Conservation (phyloP, 257 asterid species). For the Osmanthus fragrans region DNA sequence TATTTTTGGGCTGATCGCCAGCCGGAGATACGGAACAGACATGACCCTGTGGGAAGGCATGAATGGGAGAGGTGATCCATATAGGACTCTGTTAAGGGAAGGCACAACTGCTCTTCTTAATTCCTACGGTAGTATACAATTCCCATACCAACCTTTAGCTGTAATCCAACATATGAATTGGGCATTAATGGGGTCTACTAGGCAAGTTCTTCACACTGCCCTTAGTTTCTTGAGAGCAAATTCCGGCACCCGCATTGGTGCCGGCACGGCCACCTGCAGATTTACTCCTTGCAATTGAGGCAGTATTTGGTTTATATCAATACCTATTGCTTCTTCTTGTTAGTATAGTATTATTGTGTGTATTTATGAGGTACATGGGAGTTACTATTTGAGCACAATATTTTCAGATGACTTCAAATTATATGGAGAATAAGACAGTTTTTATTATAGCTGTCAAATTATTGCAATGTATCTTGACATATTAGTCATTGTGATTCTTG, state of each 20-base stretch:
- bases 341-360: not conserved
- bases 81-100: conserved; percentile 78
- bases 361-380: not conserved
- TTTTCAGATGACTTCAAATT: not conserved
- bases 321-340: not conserved
- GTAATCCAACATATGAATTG: conserved; percentile 60
- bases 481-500: not conserved
- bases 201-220: conserved; percentile 64
- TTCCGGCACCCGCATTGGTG: conserved; percentile 44
- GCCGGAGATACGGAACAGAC: conserved; percentile 69
- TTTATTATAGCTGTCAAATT: not conserved
- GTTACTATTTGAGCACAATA: not conserved
- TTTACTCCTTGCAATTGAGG: conserved; percentile 68
- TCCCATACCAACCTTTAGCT: conserved; percentile 63
- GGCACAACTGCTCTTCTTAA: conserved; percentile 85
- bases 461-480: not conserved
- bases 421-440: not conserved
- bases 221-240: conserved; percentile 76
- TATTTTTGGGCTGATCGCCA: conserved; percentile 71
- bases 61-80: conserved; percentile 85
- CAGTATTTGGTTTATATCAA: not conserved
- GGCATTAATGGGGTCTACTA: conserved; percentile 69
- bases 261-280: conserved; percentile 51
- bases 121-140: conserved; percentile 69
- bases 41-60: conserved; percentile 56